Percentiles rank a stretch among this genome's conserved stretches.
phyloP scores from a whole-genome alignment of 257 asterid species.

The Lithospermum erythrorhizon region DNA sequence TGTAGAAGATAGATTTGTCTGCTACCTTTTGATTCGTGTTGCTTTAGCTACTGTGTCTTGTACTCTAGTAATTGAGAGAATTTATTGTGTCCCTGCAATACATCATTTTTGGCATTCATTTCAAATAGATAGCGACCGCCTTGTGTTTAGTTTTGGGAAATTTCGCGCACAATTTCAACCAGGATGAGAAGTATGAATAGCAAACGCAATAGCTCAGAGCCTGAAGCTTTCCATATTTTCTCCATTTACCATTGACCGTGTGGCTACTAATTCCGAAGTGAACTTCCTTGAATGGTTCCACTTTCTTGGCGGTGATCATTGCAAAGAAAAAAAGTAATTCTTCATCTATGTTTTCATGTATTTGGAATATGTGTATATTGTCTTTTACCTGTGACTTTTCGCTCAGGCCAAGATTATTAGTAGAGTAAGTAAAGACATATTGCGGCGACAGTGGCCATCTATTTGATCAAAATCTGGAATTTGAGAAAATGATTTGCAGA shows the following conservation, averaged over 20 bases:
- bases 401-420: slow-evolving; percentile 60
- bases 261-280: slow-evolving; percentile 24
- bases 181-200: slow-evolving; percentile 25
- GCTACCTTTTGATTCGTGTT: slow-evolving; percentile 16
- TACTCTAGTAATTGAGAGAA: slow-evolving; percentile 21
- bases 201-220: slow-evolving; percentile 31
- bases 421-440: slow-evolving; percentile 60
- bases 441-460: slow-evolving; percentile 43
- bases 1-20: slow-evolving; percentile 23
- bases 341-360: neutral
- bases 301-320: slow-evolving; percentile 10
- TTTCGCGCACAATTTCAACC: slow-evolving; percentile 21
- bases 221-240: slow-evolving; percentile 24
- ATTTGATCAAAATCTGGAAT: slow-evolving; percentile 45
- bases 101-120: neutral
- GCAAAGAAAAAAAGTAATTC: neutral
- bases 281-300: slow-evolving; percentile 18
- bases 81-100: slow-evolving; percentile 19
- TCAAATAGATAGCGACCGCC: neutral
- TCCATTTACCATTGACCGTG: slow-evolving; percentile 11
- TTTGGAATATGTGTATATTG: neutral
- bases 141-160: too few relatives aligned
- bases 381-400: slow-evolving; percentile 39
- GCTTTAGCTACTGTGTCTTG: slow-evolving; percentile 24
- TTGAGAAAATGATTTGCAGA: slow-evolving; percentile 41